Percentiles rank a stretch among this genome's conserved stretches.
Evolutionary conservation across 345 rosid species (phyloP).

Genomic region (Sonneratia alba): DNA sequence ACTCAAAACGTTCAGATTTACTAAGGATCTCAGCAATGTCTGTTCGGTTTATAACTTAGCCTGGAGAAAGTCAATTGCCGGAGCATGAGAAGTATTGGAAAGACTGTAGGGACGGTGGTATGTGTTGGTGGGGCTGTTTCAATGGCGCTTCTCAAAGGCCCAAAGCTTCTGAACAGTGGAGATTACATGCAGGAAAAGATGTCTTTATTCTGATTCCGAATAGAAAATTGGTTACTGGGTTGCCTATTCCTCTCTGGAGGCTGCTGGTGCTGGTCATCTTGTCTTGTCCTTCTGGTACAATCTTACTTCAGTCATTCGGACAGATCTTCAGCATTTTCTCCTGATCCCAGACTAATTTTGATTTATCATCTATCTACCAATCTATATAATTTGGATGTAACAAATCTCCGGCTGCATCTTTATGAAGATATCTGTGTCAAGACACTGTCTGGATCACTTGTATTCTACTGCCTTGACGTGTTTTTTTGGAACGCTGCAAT

Average conservation of each 20-base stretch:
- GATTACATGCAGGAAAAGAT: slow-evolving; percentile 8
- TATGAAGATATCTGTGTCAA: slow-evolving; percentile 45
- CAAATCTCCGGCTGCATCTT: background rate
- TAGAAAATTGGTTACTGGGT: slow-evolving; percentile 49
- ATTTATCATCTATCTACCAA: background rate
- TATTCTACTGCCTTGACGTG: slow-evolving; percentile 66
- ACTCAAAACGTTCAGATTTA: background rate
- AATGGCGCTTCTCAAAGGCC: slow-evolving; percentile 62
- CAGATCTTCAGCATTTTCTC: background rate
- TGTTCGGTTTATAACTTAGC: slow-evolving; percentile 19
- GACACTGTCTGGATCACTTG: slow-evolving; percentile 45
- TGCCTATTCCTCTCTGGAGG: slow-evolving; percentile 42
- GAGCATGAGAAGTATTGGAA: slow-evolving; percentile 49
- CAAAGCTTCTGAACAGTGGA: slow-evolving; percentile 42
- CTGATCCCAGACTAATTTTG: background rate
- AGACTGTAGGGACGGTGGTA: slow-evolving; percentile 45
- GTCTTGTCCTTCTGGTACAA: slow-evolving; percentile 79
- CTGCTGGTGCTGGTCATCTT: slow-evolving; percentile 54
- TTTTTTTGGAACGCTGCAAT: slow-evolving; percentile 45
- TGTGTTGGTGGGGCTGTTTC: slow-evolving; percentile 53
- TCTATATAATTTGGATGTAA: background rate
- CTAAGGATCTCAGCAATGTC: background rate
- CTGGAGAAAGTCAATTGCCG: slow-evolving; percentile 46
- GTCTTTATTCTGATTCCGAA: slow-evolving; percentile 7
- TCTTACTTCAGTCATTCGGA: too few relatives aligned